A percentile compares a stretch with the other conserved stretches of the same genome.
Conservation (phyloP, 2,329 filamentous ascomycete species). For the Monosporascus sp. region DNA sequence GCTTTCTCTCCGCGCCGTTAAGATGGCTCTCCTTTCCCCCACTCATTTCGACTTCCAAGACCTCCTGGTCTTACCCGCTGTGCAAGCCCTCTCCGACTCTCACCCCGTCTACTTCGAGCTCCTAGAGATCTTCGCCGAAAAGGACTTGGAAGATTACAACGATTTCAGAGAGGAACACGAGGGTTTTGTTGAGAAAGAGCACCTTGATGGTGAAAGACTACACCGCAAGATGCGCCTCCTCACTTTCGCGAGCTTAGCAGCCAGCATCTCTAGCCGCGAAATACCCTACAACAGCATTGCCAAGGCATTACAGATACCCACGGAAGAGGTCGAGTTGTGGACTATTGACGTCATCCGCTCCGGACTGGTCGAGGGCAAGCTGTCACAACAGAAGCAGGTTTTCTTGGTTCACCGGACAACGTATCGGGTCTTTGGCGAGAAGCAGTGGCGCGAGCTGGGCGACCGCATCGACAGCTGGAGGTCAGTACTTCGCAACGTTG, state of each 20-base stretch:
- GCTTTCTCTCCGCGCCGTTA: constrained; percentile 53
- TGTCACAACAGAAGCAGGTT: constrained; percentile 85
- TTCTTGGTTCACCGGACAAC: constrained; percentile 95
- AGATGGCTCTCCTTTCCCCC: constrained; percentile 47
- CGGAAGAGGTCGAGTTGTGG: constrained; percentile 92
- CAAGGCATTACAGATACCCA: constrained; percentile 75
- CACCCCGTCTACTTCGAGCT: constrained; percentile 85
- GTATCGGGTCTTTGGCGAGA: constrained; percentile 94
- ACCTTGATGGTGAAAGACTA: constrained; percentile 66
- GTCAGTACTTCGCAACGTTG: constrained; percentile 71
- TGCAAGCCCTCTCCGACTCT: constrained; percentile 81
- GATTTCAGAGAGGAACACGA: constrained; percentile 92
- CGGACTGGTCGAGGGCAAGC: constrained; percentile 90
- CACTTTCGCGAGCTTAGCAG: constrained; percentile 84
- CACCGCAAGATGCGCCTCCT: constrained; percentile 95
- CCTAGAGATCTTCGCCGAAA: constrained; percentile 90
- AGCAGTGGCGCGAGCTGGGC: constrained; percentile 95
- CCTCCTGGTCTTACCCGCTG: constrained; percentile 71
- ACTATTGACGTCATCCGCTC: constrained; percentile 97
- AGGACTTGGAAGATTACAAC: constrained; percentile 91
- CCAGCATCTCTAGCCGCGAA: constrained; percentile 75
- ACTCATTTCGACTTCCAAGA: constrained; percentile 70
- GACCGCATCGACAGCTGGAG: constrained; percentile 89
- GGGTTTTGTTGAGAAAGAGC: constrained; percentile 74
- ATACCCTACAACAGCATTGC: constrained; percentile 84